Evolutionary conservation across 2,329 filamentous ascomycete species (phyloP).

Genomic region (Plenodomus biglobosus): DNA sequence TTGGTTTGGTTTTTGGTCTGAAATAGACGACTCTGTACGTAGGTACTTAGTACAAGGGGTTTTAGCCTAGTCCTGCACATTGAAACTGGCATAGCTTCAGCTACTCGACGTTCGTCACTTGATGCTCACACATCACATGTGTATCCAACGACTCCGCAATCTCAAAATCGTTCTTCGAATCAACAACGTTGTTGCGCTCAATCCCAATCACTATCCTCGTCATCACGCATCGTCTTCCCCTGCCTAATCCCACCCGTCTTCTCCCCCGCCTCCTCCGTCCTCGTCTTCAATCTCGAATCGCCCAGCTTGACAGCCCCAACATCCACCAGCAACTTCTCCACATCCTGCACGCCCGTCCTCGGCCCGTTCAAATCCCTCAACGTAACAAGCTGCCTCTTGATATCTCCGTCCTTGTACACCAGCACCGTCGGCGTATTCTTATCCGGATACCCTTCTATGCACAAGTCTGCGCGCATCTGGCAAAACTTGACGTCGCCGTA

Average conservation of each 20-base stretch:
- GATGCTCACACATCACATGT: not conserved
- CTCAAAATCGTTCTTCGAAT: too few species aligned
- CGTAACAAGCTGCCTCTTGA: conserved; percentile 89
- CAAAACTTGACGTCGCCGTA: conserved; percentile 98
- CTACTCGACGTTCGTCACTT: too few species aligned
- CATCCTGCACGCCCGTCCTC: conserved; percentile 51
- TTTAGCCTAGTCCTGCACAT: too few species aligned
- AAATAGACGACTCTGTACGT: too few species aligned
- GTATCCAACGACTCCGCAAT: too few species aligned
- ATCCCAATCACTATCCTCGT: conserved; percentile 65
- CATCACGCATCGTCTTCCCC: conserved; percentile 39
- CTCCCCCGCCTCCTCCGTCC: conserved; percentile 57
- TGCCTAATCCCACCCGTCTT: conserved; percentile 55
- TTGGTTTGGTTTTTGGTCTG: too few species aligned
- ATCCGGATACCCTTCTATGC: conserved; percentile 96
- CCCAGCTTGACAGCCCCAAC: conserved; percentile 76
- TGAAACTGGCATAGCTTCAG: not conserved
- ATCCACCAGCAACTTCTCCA: conserved; percentile 80
- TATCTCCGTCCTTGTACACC: conserved; percentile 89
- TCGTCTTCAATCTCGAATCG: conserved; percentile 72
- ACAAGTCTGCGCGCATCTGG: conserved; percentile 87
- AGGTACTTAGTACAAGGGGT: too few species aligned
- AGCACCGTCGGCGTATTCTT: conserved; percentile 92
- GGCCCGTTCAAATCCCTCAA: conserved; percentile 73
- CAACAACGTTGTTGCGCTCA: too few species aligned